Conservation (phyloP, 768 basidiomycete genomes). For the Podaxis sp. region DNA sequence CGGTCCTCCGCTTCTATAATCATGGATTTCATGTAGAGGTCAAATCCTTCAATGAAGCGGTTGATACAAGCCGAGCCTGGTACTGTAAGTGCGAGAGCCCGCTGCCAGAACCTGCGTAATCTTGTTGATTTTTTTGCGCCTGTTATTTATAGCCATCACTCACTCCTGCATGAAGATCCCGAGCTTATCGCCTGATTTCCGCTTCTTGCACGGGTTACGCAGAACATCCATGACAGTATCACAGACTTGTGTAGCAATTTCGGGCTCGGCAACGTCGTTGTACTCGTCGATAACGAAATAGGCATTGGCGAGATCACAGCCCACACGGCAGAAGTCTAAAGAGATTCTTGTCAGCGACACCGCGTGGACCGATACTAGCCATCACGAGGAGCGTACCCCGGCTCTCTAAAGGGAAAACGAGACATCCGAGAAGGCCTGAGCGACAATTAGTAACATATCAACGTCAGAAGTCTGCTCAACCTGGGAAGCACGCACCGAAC, state of each 20-base stretch:
- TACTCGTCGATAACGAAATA: conserved; percentile 26
- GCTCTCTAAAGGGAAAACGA: not conserved
- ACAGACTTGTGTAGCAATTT: conserved; percentile 16
- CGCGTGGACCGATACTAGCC: too few species aligned
- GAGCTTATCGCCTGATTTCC: conserved; percentile 19
- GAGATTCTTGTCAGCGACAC: not conserved
- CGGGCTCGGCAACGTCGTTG: conserved; percentile 19
- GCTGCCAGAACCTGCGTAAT: conserved; percentile 19
- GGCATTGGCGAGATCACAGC: conserved; percentile 23
- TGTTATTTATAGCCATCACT: not conserved
- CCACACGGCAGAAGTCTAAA: conserved; percentile 11
- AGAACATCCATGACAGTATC: conserved; percentile 25
- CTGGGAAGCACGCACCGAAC: conserved; percentile 19
- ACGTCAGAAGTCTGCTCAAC: not conserved
- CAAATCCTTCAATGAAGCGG: conserved; percentile 21
- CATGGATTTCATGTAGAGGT: conserved; percentile 20
- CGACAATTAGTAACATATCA: not conserved
- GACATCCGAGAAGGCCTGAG: conserved; percentile 14
- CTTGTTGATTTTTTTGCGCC: not conserved
- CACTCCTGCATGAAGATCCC: conserved; percentile 12
- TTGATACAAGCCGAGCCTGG: conserved; percentile 13
- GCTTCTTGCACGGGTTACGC: conserved; percentile 22
- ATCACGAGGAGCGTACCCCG: not conserved
- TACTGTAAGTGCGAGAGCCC: conserved; percentile 14
- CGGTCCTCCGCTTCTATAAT: conserved; percentile 21